Percentiles rank a stretch among this genome's conserved stretches.
Evolutionary conservation across 805 yeast genomes (phyloP).

Genomic region (Starmerella riodocensis): DNA sequence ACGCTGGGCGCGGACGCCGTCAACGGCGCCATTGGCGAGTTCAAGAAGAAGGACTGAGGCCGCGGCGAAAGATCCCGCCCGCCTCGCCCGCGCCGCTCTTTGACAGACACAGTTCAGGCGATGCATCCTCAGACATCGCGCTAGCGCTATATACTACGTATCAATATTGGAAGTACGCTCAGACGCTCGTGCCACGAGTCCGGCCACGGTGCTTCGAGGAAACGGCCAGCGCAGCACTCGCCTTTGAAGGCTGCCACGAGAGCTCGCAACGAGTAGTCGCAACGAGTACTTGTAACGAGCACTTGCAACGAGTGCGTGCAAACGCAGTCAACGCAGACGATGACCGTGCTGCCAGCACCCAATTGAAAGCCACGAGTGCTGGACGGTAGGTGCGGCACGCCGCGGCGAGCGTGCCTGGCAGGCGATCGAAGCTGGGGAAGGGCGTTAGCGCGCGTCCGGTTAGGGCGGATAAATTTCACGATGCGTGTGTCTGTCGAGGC

Average conservation of each 20-base stretch:
- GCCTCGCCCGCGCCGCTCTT: no score
- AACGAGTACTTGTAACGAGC: neutral
- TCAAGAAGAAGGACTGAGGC: constrained; percentile 10
- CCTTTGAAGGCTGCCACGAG: neutral
- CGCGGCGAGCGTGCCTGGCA: no score
- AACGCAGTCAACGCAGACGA: neutral
- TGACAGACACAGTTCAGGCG: neutral
- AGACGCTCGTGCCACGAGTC: no score
- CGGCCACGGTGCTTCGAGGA: no score
- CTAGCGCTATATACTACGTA: neutral
- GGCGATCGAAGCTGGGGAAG: no score
- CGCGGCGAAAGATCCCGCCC: no score
- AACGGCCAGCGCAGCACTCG: no score
- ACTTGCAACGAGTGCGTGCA: neutral
- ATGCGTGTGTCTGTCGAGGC: neutral
- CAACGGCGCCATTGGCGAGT: constrained; percentile 26
- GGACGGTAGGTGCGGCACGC: no score
- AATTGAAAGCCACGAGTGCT: neutral
- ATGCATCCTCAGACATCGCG: neutral
- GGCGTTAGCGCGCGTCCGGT: neutral
- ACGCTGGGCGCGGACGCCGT: constrained; percentile 76
- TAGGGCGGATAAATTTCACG: neutral
- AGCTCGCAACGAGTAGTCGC: neutral
- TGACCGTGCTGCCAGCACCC: neutral
- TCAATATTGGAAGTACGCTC: neutral